Conservation (phyloP, 108 stramenopile genomes). For the Nitzschia sp. region DNA sequence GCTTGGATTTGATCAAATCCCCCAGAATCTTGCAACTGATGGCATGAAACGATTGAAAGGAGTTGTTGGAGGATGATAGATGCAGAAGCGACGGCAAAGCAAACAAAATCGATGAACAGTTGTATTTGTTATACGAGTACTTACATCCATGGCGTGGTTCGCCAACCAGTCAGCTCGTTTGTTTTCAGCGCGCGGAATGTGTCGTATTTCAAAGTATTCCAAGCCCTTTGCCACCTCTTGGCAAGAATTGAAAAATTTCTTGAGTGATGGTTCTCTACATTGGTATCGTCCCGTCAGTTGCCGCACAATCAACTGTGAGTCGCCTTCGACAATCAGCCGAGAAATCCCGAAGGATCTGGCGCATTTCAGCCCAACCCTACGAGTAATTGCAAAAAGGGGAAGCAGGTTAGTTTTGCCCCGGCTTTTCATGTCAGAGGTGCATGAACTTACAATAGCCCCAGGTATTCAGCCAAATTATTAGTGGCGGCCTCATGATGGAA, state of each 20-base stretch:
- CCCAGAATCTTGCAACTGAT: background rate
- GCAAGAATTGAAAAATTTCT: conserved; percentile 37
- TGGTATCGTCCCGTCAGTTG: conserved; percentile 64
- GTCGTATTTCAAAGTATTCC: conserved; percentile 52
- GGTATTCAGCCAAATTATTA: conserved; percentile 87
- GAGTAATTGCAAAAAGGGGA: no score
- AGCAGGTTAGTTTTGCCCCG: no score
- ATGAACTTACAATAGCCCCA: conserved; percentile 42
- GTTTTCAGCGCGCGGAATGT: conserved; percentile 70
- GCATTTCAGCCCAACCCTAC: conserved; percentile 66
- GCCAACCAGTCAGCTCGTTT: conserved; percentile 81
- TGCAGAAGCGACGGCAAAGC: no score
- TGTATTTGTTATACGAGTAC: background rate
- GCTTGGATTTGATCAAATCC: conserved; percentile 9
- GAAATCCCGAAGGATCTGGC: conserved; percentile 64
- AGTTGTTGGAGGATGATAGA: no score
- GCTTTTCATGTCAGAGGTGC: no score
- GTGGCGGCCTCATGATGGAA: conserved; percentile 56
- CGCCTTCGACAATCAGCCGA: conserved; percentile 66
- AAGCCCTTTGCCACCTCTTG: conserved; percentile 41
- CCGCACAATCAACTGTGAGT: conserved; percentile 68
- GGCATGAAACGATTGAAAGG: background rate
- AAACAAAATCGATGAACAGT: background rate
- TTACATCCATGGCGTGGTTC: conserved; percentile 78
- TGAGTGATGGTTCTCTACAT: conserved; percentile 51